Conservation (phyloP, 306 rosid genomes). For the Neltuma alba region DNA sequence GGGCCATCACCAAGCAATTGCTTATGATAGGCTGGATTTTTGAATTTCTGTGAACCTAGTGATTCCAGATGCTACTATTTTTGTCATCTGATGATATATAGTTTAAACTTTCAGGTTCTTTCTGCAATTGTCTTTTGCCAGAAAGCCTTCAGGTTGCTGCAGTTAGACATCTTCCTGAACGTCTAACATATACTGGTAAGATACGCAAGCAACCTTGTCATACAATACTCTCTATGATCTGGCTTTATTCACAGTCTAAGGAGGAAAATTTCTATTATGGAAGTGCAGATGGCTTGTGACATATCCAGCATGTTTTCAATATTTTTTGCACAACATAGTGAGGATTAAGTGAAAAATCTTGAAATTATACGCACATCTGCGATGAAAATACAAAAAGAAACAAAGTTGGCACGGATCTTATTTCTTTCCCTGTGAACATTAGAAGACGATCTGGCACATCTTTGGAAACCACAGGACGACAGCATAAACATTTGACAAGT, state of each 20-base stretch:
- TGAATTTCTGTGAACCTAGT: slow-evolving; percentile 5
- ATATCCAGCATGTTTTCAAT: background rate
- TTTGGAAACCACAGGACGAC: too few relatives aligned
- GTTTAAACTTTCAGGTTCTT: slow-evolving; percentile 79
- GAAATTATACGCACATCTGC: background rate
- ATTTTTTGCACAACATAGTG: background rate
- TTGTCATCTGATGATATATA: slow-evolving; percentile 39
- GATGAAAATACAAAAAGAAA: background rate
- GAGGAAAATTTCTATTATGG: slow-evolving; percentile 16
- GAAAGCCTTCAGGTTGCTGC: slow-evolving; percentile 83
- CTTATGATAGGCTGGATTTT: background rate
- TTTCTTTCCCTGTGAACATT: background rate
- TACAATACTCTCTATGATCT: too few relatives aligned
- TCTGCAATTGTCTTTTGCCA: slow-evolving; percentile 95
- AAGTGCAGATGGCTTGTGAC: background rate
- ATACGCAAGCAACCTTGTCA: too few relatives aligned
- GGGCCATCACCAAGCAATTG: background rate
- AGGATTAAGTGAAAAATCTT: background rate
- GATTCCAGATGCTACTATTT: slow-evolving; percentile 22
- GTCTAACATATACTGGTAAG: slow-evolving; percentile 43
- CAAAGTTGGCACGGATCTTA: background rate
- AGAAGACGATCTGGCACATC: background rate
- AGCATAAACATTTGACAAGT: background rate
- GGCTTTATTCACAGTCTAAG: slow-evolving; percentile 36
- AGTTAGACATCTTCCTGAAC: slow-evolving; percentile 84